These are phyloP conservation scores for Filosporella fistucella DNA, from an alignment of 495 filamentous ascomycete genomes.

Conservation along the genomic window DNA sequence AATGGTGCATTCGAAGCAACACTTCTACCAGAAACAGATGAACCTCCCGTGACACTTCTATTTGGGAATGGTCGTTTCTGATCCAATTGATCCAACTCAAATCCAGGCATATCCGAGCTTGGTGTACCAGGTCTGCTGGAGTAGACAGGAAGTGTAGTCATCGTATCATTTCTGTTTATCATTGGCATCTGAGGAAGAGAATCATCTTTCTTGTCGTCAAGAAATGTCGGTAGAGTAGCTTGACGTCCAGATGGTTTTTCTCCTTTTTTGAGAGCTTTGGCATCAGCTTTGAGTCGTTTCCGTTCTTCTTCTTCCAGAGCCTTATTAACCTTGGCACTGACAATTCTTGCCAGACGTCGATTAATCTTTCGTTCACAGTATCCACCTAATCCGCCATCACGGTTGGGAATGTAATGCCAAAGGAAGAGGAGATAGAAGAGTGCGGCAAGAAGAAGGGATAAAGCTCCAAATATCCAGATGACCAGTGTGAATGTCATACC, in stretches of 20 bases:
- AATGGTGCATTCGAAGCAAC: constrained; percentile 56
- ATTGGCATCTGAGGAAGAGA: constrained; percentile 54
- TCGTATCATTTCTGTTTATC: constrained; percentile 61
- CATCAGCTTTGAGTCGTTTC: constrained; percentile 51
- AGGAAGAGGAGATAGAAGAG: constrained; percentile 83
- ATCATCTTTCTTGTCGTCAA: constrained; percentile 44
- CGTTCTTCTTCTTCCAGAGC: constrained; percentile 71
- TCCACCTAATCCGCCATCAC: constrained; percentile 70
- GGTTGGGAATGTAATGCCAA: constrained; percentile 78
- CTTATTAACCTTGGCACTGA: constrained; percentile 76
- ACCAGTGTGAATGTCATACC: constrained; percentile 90
- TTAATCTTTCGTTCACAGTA: constrained; percentile 93
- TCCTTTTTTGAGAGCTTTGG: constrained; percentile 51
- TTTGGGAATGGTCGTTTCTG: constrained; percentile 37
- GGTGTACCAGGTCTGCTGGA: constrained; percentile 50
- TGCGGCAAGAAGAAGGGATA: constrained; percentile 67
- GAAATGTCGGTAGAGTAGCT: constrained; percentile 64
- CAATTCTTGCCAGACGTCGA: constrained; percentile 72
- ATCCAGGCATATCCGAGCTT: constrained; percentile 27
- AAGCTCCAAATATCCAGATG: constrained; percentile 78
- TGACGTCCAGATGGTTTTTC: constrained; percentile 47
- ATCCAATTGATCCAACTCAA: constrained; percentile 41
- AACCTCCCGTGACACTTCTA: constrained; percentile 31
- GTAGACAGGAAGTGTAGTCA: constrained; percentile 61
- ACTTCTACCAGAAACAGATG: constrained; percentile 29